A percentile compares a stretch with the other conserved stretches of the same genome.
Evolutionary conservation across 2,329 filamentous ascomycete species (phyloP).

Genomic region (Aspergillus udagawae): DNA sequence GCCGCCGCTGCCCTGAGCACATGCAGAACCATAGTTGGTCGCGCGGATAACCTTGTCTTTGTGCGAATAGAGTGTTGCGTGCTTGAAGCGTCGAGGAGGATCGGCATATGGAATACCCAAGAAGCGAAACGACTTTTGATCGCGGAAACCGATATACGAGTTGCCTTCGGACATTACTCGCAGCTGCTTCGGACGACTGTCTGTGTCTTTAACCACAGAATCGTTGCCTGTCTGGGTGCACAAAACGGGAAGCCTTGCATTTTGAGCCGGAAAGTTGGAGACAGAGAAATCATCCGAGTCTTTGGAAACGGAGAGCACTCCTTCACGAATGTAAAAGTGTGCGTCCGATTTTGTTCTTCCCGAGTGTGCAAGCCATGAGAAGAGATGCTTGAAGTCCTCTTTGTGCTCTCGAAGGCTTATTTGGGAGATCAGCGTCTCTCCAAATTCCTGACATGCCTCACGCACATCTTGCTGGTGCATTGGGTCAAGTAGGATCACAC

Average conservation of each 20-base stretch:
- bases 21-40: conserved; percentile 47
- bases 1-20: conserved; percentile 38
- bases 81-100: conserved; percentile 38
- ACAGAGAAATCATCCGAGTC: conserved; percentile 31
- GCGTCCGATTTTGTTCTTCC: conserved; percentile 33
- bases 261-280: conserved; percentile 20
- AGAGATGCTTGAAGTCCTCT: conserved; percentile 43
- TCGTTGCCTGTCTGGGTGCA: conserved; percentile 47
- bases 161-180: conserved; percentile 42
- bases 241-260: conserved; percentile 43
- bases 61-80: conserved; percentile 44
- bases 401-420: conserved; percentile 40
- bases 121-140: conserved; percentile 51
- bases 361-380: conserved; percentile 46
- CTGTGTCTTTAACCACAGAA: conserved; percentile 18
- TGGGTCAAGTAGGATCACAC: conserved; percentile 49
- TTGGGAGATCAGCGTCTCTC: conserved; percentile 46
- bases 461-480: conserved; percentile 35
- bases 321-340: conserved; percentile 43
- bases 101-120: conserved; percentile 45
- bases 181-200: conserved; percentile 37
- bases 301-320: conserved; percentile 33
- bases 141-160: conserved; percentile 48
- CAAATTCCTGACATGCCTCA: conserved; percentile 44
- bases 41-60: conserved; percentile 46